phyloP scores from a whole-genome alignment of 495 filamentous ascomycete genomes.

The Hypoxylon perforatum region DNA sequence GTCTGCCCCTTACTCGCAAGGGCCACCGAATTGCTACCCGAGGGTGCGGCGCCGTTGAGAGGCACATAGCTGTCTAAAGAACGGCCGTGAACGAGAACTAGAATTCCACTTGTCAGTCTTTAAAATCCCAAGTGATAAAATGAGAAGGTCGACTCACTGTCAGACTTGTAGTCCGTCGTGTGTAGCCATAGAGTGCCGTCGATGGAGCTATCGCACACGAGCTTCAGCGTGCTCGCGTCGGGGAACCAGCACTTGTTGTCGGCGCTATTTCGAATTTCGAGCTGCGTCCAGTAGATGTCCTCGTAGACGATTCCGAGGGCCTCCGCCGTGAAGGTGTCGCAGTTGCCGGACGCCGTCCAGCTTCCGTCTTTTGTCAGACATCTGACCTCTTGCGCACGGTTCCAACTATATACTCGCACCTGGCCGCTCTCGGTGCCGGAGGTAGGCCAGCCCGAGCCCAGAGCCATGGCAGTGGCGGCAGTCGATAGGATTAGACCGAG shows the following conservation, averaged over 20 bases:
- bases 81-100: constrained; percentile 15
- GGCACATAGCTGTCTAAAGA: constrained; percentile 12
- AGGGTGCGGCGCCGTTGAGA: constrained; percentile 5
- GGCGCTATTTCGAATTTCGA: constrained; percentile 9
- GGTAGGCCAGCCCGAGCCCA: constrained; percentile 17
- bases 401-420: constrained; percentile 18
- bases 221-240: constrained; percentile 4
- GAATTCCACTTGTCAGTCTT: not conserved
- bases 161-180: constrained; percentile 7
- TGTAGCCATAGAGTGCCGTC: constrained; percentile 8
- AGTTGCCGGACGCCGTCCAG: constrained; percentile 19
- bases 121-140: not conserved
- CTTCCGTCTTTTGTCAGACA: constrained; percentile 13
- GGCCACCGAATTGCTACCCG: constrained; percentile 8
- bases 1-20: constrained; percentile 5
- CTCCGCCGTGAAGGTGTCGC: constrained; percentile 19
- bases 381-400: constrained; percentile 13
- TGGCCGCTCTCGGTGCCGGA: constrained; percentile 16
- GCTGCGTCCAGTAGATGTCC: constrained; percentile 10
- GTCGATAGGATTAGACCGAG: not conserved
- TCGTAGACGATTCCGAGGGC: constrained; percentile 12
- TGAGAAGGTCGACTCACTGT: not conserved
- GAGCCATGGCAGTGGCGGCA: not conserved
- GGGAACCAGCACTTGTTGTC: constrained; percentile 5
- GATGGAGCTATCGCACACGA: constrained; percentile 4